phyloP scores from a whole-genome alignment of 768 basidiomycete genomes.

The Mrakia gelida region DNA sequence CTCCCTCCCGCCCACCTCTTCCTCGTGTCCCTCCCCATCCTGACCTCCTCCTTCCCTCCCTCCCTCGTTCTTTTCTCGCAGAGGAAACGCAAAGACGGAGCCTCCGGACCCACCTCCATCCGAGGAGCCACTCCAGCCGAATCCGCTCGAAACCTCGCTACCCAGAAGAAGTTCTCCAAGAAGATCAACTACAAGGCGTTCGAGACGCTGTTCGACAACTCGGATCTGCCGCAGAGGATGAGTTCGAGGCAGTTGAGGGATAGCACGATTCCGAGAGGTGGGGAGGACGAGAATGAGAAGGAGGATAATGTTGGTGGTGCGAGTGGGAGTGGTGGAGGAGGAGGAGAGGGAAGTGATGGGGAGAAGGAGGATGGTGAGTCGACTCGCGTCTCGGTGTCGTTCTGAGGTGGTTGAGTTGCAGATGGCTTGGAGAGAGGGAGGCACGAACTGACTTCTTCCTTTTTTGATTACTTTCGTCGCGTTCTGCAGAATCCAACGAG shows the following conservation, averaged over 20 bases:
- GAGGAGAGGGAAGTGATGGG: background rate
- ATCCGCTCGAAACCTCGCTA: slow-evolving; percentile 68
- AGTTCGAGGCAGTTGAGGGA: slow-evolving; percentile 21
- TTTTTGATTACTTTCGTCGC: too few relatives aligned
- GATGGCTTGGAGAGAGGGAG: too few relatives aligned
- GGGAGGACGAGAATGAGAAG: background rate
- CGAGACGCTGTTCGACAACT: slow-evolving; percentile 60
- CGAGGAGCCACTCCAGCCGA: slow-evolving; percentile 69
- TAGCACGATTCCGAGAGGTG: slow-evolving; percentile 17
- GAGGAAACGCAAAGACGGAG: slow-evolving; percentile 53
- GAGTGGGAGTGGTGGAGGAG: background rate
- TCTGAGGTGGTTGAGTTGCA: too few relatives aligned
- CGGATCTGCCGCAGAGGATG: slow-evolving; percentile 31
- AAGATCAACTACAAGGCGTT: slow-evolving; percentile 91
- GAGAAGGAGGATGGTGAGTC: slow-evolving; percentile 10
- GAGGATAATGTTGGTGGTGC: background rate
- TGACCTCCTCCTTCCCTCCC: background rate
- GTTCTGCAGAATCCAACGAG: background rate
- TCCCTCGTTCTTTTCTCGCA: background rate
- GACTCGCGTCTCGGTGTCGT: background rate
- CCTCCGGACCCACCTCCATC: slow-evolving; percentile 51
- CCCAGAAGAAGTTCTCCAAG: slow-evolving; percentile 80
- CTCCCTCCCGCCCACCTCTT: background rate
- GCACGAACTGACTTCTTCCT: too few relatives aligned
- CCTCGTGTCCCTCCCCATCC: background rate